Base-by-base conservation (phyloP, 2,329 filamentous ascomycete species). In the Xylaria sp. region DNA sequence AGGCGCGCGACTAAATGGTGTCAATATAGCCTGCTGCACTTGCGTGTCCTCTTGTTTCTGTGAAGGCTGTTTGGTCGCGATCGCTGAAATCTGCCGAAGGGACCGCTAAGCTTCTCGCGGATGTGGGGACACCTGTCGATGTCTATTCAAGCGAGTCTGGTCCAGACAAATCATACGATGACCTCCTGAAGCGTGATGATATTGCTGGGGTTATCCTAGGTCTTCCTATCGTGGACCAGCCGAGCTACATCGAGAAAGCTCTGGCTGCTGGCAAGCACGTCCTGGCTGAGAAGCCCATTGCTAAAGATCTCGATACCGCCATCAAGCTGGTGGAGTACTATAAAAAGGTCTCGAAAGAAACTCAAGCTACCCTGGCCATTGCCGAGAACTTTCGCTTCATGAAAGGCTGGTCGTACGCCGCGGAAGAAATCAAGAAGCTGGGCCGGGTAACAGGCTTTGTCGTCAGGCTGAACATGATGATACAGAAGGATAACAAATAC, bases 301-400 rank as follows among this genome's bases (percentile, higher is more conserved):
- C 85, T 2, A 83, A 84, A 67, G 85, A 89, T 67, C 76, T 89
- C 8, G 77, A 79, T 1, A 70, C 73, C 1, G 82, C 76, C 15
- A 69, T 75, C 65, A 71, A 75, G 60, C 77, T 84, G 8, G 76
- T 84, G 42, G 74, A 65, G 4, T 76, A 74, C 65, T 78, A 77
- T 65, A 69, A 68, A 53, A 71, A 71, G 12, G 52, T 73, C 3
- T 70, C 69, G 33, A 65, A 46, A 11, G 69, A 72, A 65, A 71
- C 65, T 12, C 69, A 71, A 60, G 77, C 78, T 11, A 83, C 82
- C 5, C 86, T 87, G 77, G 80, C 80, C 14, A 82, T 94, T 3
- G 91, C 89, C 0, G 91, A 94, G 76, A 92, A 94, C 76, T 90
- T 87, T 72, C 84, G 91, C 53, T 92, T 87, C 77, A 75, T 85